Conservation (phyloP, 2,329 filamentous ascomycete species). For the Sphaerulina vaccinii region DNA sequence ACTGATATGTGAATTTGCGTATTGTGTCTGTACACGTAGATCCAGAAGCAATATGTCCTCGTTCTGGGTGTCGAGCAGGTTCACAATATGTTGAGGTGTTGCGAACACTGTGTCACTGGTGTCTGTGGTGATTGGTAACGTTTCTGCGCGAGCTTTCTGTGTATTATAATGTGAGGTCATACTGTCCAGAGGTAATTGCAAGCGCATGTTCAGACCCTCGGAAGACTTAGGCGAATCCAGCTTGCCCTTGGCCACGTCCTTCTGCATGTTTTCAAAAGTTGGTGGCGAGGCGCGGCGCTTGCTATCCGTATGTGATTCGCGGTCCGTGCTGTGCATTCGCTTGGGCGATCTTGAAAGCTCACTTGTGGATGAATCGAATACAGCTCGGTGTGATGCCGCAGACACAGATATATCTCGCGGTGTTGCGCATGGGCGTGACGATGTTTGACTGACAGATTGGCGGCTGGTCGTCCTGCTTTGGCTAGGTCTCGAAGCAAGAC, state of each 20-base stretch:
- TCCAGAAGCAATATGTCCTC: conserved; percentile 72
- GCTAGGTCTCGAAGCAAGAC: conserved; percentile 18
- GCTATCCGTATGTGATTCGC: conserved; percentile 43
- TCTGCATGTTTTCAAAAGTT: conserved; percentile 9
- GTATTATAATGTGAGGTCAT: conserved; percentile 20
- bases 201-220: conserved; percentile 26
- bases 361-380: conserved; percentile 30
- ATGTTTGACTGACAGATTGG: conserved; percentile 13
- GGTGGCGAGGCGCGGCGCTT: conserved; percentile 51
- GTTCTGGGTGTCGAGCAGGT: conserved; percentile 46
- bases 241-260: conserved; percentile 18
- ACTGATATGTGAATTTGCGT: conserved; percentile 68
- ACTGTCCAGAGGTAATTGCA: conserved; percentile 34
- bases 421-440: conserved; percentile 30
- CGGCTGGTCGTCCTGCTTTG: conserved; percentile 24
- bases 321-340: conserved; percentile 48
- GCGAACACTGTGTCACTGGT: conserved; percentile 43
- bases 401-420: conserved; percentile 42
- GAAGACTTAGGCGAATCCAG: conserved; percentile 29
- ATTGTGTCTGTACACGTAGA: conserved; percentile 82
- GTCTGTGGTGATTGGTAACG: conserved; percentile 40
- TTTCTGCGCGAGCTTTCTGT: conserved; percentile 45
- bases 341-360: conserved; percentile 46
- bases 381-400: conserved; percentile 22
- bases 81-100: conserved; percentile 50